phyloP scores from a whole-genome alignment of 1,284 basidiomycete species.

The Papiliotrema flavescens region DNA sequence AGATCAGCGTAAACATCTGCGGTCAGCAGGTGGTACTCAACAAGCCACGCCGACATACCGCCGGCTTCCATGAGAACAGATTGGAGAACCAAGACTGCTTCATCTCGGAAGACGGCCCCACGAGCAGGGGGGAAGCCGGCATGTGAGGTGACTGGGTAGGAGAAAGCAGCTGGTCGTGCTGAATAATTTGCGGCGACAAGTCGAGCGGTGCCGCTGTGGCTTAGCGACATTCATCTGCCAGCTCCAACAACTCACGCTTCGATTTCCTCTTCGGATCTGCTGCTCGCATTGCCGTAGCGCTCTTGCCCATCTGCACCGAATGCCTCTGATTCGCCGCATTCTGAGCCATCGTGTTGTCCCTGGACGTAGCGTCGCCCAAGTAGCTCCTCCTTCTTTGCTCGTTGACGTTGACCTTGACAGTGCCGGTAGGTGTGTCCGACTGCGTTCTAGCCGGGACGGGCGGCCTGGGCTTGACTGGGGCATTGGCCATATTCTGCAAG shows the following conservation, averaged over 20 bases:
- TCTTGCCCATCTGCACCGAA: constrained; percentile 9
- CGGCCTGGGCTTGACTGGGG: not conserved
- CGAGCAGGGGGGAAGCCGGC: constrained; percentile 25
- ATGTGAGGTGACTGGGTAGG: constrained; percentile 26
- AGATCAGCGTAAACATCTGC: constrained; percentile 63
- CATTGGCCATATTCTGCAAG: not conserved
- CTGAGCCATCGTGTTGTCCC: constrained; percentile 7
- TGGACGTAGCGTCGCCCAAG: constrained; percentile 18
- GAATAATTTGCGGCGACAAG: constrained; percentile 26
- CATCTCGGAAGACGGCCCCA: constrained; percentile 54
- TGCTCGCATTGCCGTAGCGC: not conserved
- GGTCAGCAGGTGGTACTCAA: not conserved
- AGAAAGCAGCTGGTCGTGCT: constrained; percentile 27
- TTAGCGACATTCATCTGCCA: not conserved
- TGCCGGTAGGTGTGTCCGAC: constrained; percentile 10
- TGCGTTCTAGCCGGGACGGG: constrained; percentile 7
- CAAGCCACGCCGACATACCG: constrained; percentile 12
- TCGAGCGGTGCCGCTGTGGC: constrained; percentile 26
- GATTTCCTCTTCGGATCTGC: constrained; percentile 23
- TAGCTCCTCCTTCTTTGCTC: constrained; percentile 17
- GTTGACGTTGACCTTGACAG: constrained; percentile 3
- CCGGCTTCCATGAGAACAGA: constrained; percentile 58
- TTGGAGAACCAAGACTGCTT: constrained; percentile 70
- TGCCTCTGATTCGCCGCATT: not conserved
- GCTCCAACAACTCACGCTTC: constrained; percentile 19